Base-by-base conservation (phyloP, 495 filamentous ascomycete genomes). In the Lasiosphaeris hirsuta region DNA sequence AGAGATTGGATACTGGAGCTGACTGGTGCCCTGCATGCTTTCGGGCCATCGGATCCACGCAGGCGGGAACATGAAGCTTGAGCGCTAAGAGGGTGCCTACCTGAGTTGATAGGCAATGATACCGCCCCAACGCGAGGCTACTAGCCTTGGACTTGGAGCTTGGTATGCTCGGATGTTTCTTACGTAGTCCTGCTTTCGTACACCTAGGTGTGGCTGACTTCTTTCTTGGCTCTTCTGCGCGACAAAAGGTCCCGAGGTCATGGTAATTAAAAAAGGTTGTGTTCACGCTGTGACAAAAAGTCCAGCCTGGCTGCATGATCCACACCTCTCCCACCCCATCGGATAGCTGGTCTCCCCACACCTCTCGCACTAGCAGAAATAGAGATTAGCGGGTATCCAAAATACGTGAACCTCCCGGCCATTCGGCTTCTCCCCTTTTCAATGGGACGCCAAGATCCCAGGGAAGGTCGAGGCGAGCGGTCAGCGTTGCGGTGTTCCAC, bases 21-120 rank as follows among this genome's bases (percentile, higher is more conserved):
- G 23, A 30, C 23, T 30, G 23, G 23, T 30, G 23, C 38, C 39
- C 44, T 55, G 39, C 41, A 55, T 23, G 40, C 36, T 17, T 10
- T 46, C 50, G 50, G 50, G 39, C 30, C 39, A 39, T 55, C 52
- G 52, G 52, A 45, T 55, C 52, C 52, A 36, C 30, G 52, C 52
- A 33, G 41, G 45, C 52, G 52, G 41, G 41, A 42, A 13, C 52
- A 1, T 30, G 30, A 51, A 40, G 35, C 15, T 4, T 11, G 19
- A 50, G 46, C 23, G 23, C 23, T 30, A 30, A 30, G 23, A 30
- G 2, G 23, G 23, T 30, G 23, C 23, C 23, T 30, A 30, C 23
- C 23, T n/a, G 23, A 30, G 23, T 2, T 30, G 23, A 5, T 30
- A 30, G 23, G n/a, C n/a, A n/a, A n/a, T n/a, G 23, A 30, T 30